Evolutionary conservation across 129 eudicot genomes (phyloP).

Genomic region (Oenanthe sinensis): DNA sequence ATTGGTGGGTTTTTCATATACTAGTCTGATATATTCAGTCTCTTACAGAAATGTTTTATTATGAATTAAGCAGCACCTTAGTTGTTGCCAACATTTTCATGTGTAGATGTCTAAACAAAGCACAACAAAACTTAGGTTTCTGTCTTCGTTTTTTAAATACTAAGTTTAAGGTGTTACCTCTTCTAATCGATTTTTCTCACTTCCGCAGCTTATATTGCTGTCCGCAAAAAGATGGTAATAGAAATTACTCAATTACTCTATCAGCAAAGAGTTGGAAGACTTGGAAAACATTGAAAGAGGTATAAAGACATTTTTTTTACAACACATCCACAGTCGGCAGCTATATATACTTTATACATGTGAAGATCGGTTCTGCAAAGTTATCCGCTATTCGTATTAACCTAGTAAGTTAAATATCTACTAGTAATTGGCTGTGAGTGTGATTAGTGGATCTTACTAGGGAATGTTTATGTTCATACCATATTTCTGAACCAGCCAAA

Average conservation of each 20-base stretch:
- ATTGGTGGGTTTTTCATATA: no score
- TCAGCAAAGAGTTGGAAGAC: not conserved
- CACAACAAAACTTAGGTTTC: not conserved
- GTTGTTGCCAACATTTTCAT: not conserved
- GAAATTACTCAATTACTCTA: not conserved
- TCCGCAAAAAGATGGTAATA: slow-evolving; percentile 26
- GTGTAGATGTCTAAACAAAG: not conserved
- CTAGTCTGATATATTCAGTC: not conserved
- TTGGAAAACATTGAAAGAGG: not conserved
- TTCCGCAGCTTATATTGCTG: slow-evolving; percentile 40
- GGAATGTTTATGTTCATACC: not conserved
- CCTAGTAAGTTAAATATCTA: not conserved
- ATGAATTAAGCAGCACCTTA: not conserved
- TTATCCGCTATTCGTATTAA: not conserved
- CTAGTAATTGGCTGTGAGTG: not conserved
- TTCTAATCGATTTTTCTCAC: slow-evolving; percentile 1
- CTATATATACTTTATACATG: not conserved
- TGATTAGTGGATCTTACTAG: not conserved
- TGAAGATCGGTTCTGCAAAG: not conserved
- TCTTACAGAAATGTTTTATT: not conserved
- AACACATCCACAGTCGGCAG: not conserved
- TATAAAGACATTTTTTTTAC: not conserved
- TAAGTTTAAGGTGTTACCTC: not conserved
- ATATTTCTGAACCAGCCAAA: not conserved
- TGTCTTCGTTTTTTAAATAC: not conserved